phyloP scores from a whole-genome alignment of 192 early-diverging fungal species.

The Podila epigama region DNA sequence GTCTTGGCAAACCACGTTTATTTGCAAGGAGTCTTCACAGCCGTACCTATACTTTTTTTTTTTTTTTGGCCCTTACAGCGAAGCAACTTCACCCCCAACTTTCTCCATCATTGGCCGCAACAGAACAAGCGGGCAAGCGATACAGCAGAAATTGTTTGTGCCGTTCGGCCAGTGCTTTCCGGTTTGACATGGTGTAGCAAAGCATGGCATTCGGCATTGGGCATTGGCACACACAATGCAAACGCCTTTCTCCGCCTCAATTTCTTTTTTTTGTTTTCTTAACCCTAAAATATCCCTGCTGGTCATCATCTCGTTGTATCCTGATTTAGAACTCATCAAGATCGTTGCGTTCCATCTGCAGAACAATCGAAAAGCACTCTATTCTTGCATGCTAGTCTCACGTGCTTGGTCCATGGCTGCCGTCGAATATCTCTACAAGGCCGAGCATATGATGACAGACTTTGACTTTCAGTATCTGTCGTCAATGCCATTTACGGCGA shows the following conservation, averaged over 20 bases:
- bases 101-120: too few relatives aligned
- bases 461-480: constrained; percentile 4
- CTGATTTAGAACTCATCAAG: constrained; percentile 14
- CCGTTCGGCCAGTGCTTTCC: not conserved
- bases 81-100: too few relatives aligned
- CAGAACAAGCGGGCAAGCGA: too few relatives aligned
- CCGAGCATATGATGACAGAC: constrained; percentile 35
- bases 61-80: too few relatives aligned
- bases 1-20: too few relatives aligned
- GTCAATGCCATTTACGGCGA: not conserved
- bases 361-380: constrained; percentile 21
- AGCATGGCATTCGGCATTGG: too few relatives aligned
- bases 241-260: too few relatives aligned
- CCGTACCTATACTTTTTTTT: too few relatives aligned
- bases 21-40: too few relatives aligned
- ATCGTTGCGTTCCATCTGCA: constrained; percentile 13
- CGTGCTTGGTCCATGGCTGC: constrained; percentile 42
- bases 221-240: too few relatives aligned
- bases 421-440: constrained; percentile 45
- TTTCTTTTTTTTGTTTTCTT: not conserved
- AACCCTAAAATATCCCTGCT: not conserved
- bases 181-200: not conserved
- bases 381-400: constrained; percentile 39
- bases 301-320: not conserved
- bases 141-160: too few relatives aligned